Base-by-base conservation (phyloP, 2,329 filamentous ascomycete species). In the Didymella segeticola region DNA sequence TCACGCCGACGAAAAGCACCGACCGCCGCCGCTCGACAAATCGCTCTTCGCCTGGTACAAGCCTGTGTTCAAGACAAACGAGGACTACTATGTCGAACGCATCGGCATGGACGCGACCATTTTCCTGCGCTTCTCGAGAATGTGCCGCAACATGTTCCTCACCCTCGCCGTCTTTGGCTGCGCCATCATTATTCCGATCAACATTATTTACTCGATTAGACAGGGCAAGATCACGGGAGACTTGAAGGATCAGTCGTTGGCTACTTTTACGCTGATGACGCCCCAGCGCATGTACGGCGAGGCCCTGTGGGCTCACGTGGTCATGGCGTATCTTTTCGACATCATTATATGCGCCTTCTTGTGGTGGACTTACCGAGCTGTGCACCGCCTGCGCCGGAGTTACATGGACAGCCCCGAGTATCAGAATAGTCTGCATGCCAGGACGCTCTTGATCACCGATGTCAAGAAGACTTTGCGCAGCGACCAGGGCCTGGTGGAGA, bases 111-210 rank as follows among this genome's bases (percentile, higher is more conserved):
- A 99, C 76, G 95, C 93, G 8, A 89, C 90, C 8, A 79, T 99
- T 41, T 98, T 99, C 73, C 80, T 99, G 61, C 88, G 93, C 46
- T 93, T 97, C 68, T 85, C 88, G 43, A 84, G 87, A 62, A 98
- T 99, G 95, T 90, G 90, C 70, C 87, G 95, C 56, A 95, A 96
- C 72, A 90, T 98, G 60, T 96, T 98, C 71, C 70, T 89, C 23
- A 77, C 85, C 7, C 77, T 97, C 49, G 83, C 87, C 23, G 60
- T 96, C 6, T 74, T 96, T 26, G 91, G 90, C 15, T 88, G 90
- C 61, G 81, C 80, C 46, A 85, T 98, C 55, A 81, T 97, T 60
- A 86, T 97, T 31, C 95, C 95, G 0, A 78, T 96, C 66, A 93
- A 96, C 69, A 75, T 90, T n/a, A 43, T 67, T 15, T 61, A 26